Percentiles rank a stretch among this genome's conserved stretches.
These are phyloP conservation scores for Cicer arietinum DNA, from an alignment of 306 rosid genomes.

Conservation along the genomic window DNA sequence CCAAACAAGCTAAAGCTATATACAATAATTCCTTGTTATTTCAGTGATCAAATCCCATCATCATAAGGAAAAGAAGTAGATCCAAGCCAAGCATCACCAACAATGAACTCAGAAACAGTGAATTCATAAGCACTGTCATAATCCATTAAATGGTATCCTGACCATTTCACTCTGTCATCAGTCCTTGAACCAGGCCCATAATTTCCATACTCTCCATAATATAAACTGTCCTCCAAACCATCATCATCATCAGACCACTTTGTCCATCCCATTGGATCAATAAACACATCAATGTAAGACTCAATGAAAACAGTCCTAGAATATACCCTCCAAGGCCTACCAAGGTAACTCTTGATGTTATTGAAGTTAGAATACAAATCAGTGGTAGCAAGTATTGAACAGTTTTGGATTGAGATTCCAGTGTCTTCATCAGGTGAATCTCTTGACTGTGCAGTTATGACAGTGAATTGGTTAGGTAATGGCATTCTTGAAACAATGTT, in stretches of 20 bases:
- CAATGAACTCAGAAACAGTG: conserved; percentile 63
- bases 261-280: conserved; percentile 72
- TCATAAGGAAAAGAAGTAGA: conserved; percentile 84
- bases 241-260: conserved; percentile 49
- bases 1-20: not conserved
- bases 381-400: conserved; percentile 61
- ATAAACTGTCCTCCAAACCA: conserved; percentile 63
- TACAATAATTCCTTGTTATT: not conserved
- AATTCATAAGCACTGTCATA: conserved; percentile 64
- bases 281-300: conserved; percentile 66
- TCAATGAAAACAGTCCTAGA: conserved; percentile 64
- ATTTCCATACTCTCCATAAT: conserved; percentile 74
- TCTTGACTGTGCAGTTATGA: conserved; percentile 74
- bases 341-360: conserved; percentile 66
- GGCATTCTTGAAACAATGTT: conserved; percentile 66
- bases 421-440: conserved; percentile 66
- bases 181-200: conserved; percentile 75
- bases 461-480: conserved; percentile 63
- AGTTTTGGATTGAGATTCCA: conserved; percentile 80
- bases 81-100: conserved; percentile 71
- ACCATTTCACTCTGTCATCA: conserved; percentile 60
- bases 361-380: conserved; percentile 51
- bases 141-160: conserved; percentile 66
- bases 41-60: conserved; percentile 53
- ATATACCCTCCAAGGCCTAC: conserved; percentile 74